These are phyloP conservation scores for Echinosophora koreensis DNA, from an alignment of 306 rosid species.

Conservation along the genomic window DNA sequence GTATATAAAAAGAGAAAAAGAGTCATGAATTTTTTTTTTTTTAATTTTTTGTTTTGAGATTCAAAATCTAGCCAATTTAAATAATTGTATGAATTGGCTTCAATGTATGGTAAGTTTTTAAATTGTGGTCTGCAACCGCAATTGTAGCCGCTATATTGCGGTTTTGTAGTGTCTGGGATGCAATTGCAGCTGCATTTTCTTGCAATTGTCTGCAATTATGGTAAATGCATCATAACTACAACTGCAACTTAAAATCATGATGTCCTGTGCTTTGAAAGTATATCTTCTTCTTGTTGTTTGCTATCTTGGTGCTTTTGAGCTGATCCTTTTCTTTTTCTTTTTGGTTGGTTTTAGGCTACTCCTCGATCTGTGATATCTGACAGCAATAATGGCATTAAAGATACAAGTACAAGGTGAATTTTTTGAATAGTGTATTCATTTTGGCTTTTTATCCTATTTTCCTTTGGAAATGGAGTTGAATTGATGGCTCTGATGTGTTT, in stretches of 20 bases:
- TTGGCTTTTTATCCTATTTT: not conserved
- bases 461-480: slow-evolving; percentile 22
- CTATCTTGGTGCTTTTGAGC: slow-evolving; percentile 4
- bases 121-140: not conserved
- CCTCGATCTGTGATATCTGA: slow-evolving; percentile 60
- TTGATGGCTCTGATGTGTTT: slow-evolving; percentile 40
- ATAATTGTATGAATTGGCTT: not conserved
- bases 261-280: not conserved
- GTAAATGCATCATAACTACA: not conserved
- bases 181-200: too few species aligned
- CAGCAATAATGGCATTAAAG: slow-evolving; percentile 69
- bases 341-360: slow-evolving; percentile 55
- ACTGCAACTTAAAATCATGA: not conserved
- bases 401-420: slow-evolving; percentile 63
- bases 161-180: too few species aligned
- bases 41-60: slow-evolving; percentile 6
- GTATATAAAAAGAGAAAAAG: not conserved
- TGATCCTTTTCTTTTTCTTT: slow-evolving; percentile 3
- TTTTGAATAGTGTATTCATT: slow-evolving; percentile 5
- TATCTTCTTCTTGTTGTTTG: slow-evolving; percentile 1
- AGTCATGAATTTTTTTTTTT: not conserved
- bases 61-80: not conserved
- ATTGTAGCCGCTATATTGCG: not conserved
- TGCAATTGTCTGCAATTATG: not conserved
- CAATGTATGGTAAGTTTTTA: not conserved